phyloP scores from a whole-genome alignment of 345 rosid species.

The Boechera retrofracta region DNA sequence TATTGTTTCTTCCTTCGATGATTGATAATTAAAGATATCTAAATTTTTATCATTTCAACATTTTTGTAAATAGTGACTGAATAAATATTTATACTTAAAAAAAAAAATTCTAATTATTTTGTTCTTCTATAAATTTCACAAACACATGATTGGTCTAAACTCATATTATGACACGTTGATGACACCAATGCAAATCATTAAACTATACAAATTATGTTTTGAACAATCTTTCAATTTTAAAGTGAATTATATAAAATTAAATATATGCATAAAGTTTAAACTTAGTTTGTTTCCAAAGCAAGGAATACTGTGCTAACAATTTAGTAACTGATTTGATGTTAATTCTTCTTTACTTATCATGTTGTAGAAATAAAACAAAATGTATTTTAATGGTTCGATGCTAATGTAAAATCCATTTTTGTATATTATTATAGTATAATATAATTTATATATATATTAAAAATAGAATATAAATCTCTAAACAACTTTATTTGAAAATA shows the following conservation, averaged over 20 bases:
- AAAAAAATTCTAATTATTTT: background rate
- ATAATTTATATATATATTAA: background rate
- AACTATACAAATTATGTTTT: background rate
- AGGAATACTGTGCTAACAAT: constrained; percentile 46
- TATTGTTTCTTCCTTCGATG: background rate
- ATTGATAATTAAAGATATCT: background rate
- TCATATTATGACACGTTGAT: background rate
- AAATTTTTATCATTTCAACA: background rate
- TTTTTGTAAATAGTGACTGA: background rate
- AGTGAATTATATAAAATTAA: constrained; percentile 6
- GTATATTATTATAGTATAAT: background rate
- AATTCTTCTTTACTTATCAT: background rate
- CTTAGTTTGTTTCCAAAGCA: constrained; percentile 47
- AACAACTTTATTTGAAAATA: background rate
- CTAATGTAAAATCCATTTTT: background rate
- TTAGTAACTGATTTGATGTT: constrained; percentile 3
- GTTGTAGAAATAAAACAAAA: background rate
- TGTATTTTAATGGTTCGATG: background rate
- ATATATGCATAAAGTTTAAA: constrained; percentile 26
- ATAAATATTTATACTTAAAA: background rate
- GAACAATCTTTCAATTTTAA: background rate
- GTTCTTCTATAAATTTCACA: background rate
- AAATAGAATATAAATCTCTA: background rate
- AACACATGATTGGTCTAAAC: background rate
- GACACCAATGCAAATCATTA: background rate